These are phyloP conservation scores for Trichoderma brevicompactum DNA, from an alignment of 2,329 filamentous ascomycete species.

Conservation along the genomic window DNA sequence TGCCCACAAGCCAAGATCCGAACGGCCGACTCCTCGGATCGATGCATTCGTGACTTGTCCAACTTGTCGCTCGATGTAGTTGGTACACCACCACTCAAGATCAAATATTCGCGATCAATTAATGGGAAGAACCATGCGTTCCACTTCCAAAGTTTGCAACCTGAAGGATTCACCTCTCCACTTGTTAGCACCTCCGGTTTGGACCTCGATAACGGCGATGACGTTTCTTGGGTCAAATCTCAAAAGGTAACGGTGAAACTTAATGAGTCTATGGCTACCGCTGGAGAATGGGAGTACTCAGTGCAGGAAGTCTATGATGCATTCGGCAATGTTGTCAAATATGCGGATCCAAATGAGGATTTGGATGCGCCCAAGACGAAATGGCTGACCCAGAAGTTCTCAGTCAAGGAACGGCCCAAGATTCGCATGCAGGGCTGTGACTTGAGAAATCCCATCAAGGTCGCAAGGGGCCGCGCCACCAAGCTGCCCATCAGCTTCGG, in stretches of 20 bases:
- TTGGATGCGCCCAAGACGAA: constrained; percentile 64
- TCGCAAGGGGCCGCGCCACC: constrained; percentile 72
- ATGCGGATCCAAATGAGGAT: constrained; percentile 69
- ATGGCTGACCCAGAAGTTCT: constrained; percentile 75
- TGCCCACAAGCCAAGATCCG: constrained; percentile 82
- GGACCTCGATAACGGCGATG: constrained; percentile 64
- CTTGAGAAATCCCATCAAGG: constrained; percentile 77
- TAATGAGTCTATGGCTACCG: constrained; percentile 82
- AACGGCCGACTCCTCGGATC: constrained; percentile 63
- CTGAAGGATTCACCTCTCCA: constrained; percentile 81
- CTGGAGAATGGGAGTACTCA: constrained; percentile 85
- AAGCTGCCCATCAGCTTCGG: constrained; percentile 74
- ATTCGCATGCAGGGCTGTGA: constrained; percentile 76
- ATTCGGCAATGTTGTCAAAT: constrained; percentile 83
- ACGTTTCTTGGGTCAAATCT: constrained; percentile 79
- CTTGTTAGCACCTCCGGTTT: constrained; percentile 66
- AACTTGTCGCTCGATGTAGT: constrained; percentile 81
- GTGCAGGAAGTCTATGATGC: constrained; percentile 92
- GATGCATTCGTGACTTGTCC: constrained; percentile 87
- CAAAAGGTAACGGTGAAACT: constrained; percentile 78
- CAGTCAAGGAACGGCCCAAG: constrained; percentile 83
- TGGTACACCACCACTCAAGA: constrained; percentile 87
- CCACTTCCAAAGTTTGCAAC: constrained; percentile 91
- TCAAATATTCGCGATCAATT: constrained; percentile 87
- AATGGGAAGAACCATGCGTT: constrained; percentile 83